phyloP scores from a whole-genome alignment of 1,139 yeast species.

The Pichia terricola region DNA sequence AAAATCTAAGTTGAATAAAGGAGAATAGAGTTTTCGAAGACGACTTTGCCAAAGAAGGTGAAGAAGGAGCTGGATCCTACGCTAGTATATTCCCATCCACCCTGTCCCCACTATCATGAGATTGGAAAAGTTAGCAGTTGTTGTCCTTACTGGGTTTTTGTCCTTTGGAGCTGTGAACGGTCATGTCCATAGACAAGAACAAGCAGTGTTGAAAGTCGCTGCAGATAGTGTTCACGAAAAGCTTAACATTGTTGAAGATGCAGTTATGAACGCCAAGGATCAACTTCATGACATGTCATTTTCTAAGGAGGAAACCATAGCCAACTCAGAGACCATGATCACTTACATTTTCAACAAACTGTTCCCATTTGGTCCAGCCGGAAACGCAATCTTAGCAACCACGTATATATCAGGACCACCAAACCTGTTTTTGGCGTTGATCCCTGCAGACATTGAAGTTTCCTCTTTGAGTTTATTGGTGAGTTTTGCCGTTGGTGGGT shows the following conservation, averaged over 20 bases:
- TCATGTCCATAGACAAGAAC: not conserved
- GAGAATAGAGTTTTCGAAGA: no score
- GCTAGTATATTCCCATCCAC: no score
- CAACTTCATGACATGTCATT: not conserved
- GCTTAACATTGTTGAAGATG: not conserved
- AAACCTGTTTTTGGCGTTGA: constrained; percentile 39
- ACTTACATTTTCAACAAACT: constrained; percentile 29
- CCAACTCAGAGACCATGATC: constrained; percentile 3
- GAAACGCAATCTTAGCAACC: constrained; percentile 54
- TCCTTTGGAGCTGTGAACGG: not conserved
- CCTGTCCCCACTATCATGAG: no score
- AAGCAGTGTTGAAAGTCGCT: not conserved
- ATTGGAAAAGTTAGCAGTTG: no score
- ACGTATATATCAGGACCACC: constrained; percentile 56
- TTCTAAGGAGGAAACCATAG: not conserved
- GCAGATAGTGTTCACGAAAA: no score
- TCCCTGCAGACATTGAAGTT: constrained; percentile 41
- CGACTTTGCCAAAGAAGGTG: no score
- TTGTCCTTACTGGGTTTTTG: no score
- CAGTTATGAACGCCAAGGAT: no score
- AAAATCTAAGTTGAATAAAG: no score
- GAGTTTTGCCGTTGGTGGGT: constrained; percentile 62
- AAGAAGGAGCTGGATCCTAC: no score
- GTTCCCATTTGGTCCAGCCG: constrained; percentile 47
- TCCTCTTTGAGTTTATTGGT: constrained; percentile 40